A percentile compares a stretch with the other conserved stretches of the same genome.
Evolutionary conservation across 805 yeast genomes (phyloP).

Genomic region (Candida nitratophila): DNA sequence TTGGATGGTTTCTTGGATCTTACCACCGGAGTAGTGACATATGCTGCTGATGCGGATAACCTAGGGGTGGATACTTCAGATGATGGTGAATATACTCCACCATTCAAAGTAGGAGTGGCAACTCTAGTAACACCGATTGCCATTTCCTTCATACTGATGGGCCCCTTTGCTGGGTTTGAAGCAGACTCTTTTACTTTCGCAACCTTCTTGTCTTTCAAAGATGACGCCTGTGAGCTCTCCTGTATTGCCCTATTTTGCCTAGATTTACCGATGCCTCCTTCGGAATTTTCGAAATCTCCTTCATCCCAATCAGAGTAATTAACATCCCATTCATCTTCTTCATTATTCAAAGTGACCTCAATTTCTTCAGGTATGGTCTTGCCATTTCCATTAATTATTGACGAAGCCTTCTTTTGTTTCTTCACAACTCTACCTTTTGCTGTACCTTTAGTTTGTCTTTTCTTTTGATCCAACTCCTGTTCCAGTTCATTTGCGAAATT

Average conservation of each 20-base stretch:
- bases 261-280: not conserved
- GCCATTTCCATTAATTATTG: too few species aligned
- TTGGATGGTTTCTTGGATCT: too few species aligned
- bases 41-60: not conserved
- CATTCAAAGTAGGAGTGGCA: not conserved
- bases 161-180: too few species aligned
- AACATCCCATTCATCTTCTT: constrained; percentile 14
- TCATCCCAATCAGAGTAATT: constrained; percentile 22
- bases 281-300: constrained; percentile 3
- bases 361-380: too few species aligned
- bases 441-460: not conserved
- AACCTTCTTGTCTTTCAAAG: too few species aligned
- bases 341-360: not conserved
- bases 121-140: not conserved
- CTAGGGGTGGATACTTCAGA: not conserved
- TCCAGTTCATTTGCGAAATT: constrained; percentile 18
- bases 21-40: not conserved
- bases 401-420: too few species aligned
- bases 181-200: too few species aligned
- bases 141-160: too few species aligned
- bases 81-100: not conserved
- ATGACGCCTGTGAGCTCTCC: not conserved
- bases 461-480: constrained; percentile 10
- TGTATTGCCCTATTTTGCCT: not conserved
- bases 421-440: too few species aligned